phyloP scores from a whole-genome alignment of 768 basidiomycete genomes.

The Hygrophorus russula region DNA sequence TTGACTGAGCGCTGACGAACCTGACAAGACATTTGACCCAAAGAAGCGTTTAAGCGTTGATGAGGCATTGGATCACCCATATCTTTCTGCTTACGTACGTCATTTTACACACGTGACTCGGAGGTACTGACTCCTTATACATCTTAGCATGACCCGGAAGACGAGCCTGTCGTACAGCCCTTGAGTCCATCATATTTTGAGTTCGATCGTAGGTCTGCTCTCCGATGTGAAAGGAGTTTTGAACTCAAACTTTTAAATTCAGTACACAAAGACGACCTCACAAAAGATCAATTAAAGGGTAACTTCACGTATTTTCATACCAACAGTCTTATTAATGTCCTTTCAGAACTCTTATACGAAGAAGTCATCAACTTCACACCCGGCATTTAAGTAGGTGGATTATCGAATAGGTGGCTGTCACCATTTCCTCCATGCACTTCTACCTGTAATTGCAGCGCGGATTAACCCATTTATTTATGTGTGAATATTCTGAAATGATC shows the following conservation, averaged over 20 bases:
- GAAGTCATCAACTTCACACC: constrained; percentile 74
- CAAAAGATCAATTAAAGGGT: constrained; percentile 66
- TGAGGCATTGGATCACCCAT: constrained; percentile 74
- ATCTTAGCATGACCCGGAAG: constrained; percentile 87
- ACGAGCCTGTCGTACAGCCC: constrained; percentile 76
- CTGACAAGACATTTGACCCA: constrained; percentile 67
- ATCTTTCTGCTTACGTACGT: constrained; percentile 64
- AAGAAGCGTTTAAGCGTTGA: constrained; percentile 78
- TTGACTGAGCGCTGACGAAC: neutral
- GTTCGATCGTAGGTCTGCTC: constrained; percentile 57
- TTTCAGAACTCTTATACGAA: constrained; percentile 60
- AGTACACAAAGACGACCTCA: constrained; percentile 68
- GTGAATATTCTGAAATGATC: too few relatives aligned
- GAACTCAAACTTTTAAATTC: constrained; percentile 2
- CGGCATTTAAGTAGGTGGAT: too few relatives aligned
- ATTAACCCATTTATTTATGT: too few relatives aligned
- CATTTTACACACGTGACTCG: neutral
- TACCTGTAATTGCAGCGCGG: too few relatives aligned
- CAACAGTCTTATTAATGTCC: neutral
- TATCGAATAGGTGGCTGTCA: too few relatives aligned
- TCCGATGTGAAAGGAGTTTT: neutral
- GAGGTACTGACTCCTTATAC: constrained; percentile 6
- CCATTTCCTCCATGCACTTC: too few relatives aligned
- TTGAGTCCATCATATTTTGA: constrained; percentile 83
- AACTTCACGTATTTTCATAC: neutral